These are phyloP conservation scores for Blastobotrys arbuscula DNA, from an alignment of 1,139 yeast species.

Conservation along the genomic window DNA sequence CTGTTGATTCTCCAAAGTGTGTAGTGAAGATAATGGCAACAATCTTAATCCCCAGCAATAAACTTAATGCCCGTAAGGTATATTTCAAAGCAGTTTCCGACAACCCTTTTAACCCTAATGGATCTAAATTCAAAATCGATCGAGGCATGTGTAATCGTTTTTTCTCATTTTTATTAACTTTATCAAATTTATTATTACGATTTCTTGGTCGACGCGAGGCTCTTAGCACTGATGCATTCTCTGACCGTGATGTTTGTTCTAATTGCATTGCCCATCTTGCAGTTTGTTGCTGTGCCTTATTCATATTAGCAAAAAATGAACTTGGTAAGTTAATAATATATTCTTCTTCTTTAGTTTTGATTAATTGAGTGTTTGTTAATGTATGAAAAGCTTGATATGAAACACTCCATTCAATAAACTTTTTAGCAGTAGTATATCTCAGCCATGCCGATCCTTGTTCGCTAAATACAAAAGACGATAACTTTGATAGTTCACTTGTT, in stretches of 20 bases:
- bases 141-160: slow-evolving; percentile 17
- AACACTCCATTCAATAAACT: slow-evolving; percentile 26
- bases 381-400: slow-evolving; percentile 11
- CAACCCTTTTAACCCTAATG: slow-evolving; percentile 21
- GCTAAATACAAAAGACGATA: slow-evolving; percentile 25
- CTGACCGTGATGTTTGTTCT: slow-evolving; percentile 25
- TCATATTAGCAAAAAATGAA: slow-evolving; percentile 10
- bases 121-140: slow-evolving; percentile 27
- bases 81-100: slow-evolving; percentile 15
- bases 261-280: slow-evolving; percentile 29
- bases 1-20: not conserved
- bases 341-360: slow-evolving; percentile 4
- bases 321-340: slow-evolving; percentile 14
- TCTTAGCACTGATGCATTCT: slow-evolving; percentile 18
- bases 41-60: slow-evolving; percentile 20
- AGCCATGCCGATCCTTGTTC: slow-evolving; percentile 31
- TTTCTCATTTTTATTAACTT: not conserved
- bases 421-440: slow-evolving; percentile 27
- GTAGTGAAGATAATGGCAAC: slow-evolving; percentile 15
- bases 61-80: slow-evolving; percentile 21
- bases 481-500: slow-evolving; percentile 21
- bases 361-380: not conserved
- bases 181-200: not conserved
- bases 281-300: slow-evolving; percentile 24
- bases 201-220: not conserved